Base-by-base conservation (phyloP, 192 early-diverging fungal genomes). In the Backusella tarrabulga region DNA sequence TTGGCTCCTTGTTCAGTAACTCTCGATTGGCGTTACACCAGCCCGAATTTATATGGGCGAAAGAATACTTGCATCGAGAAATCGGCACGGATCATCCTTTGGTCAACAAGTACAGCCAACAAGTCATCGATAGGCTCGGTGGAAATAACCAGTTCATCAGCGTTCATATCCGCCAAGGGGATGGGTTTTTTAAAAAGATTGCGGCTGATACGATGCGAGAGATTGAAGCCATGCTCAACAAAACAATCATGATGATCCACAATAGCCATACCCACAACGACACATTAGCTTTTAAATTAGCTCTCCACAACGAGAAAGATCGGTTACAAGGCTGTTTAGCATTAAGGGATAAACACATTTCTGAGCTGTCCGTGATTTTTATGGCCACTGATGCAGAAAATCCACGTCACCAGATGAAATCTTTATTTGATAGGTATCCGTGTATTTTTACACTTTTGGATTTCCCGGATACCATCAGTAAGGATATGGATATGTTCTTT, bases 361-460 rank as follows among this genome's bases (percentile, higher is more conserved):
- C 79, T 23, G 56, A 71, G 6, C 50, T 46, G 23, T 83, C 84
- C 0, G 71, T 88, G 67, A 42, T 86, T 9, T 88, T 83, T 69
- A 77, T 88, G 70, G 85, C 87, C 15, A 88, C 87, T 6, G 87
- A 88, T 77, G 81, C 81, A 8, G 74, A 66, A 50, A 50, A 82
- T 1, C 83, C 87, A 2, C 80, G 83, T 11, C 26, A 74, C 12
- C 42, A 82, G 9, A 63, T 63, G 56, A 63, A 15, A 29, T 63
- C 56, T 26, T 63, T 63, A 63, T 63, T 63, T 63, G 56, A 63
- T 29, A 63, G 56, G n/a, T 63, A 63, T 29, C 56, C 56, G 56
- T 63, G 56, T 29, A 63, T 23, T 26, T 63, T 63, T 63, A 63
- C 56, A 11, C 56, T 63, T 63, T 23, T 29, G 26, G 56, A 63